Base-by-base conservation (phyloP, 108 stramenopile species). In the Schizochytrium sp. region DNA sequence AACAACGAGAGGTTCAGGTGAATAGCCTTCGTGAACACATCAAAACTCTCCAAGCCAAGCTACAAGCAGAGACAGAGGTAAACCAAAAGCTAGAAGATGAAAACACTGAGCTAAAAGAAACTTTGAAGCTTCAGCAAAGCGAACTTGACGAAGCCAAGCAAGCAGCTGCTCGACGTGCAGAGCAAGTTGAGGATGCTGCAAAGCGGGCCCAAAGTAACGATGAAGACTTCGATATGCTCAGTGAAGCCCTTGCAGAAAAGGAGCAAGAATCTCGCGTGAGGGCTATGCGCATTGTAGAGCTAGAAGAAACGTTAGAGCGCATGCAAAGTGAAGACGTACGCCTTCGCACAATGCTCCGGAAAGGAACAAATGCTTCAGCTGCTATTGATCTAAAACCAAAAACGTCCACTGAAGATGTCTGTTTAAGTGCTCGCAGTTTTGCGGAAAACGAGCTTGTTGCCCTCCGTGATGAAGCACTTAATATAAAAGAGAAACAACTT, bases 351-450 rank as follows among this genome's bases (percentile, higher is more conserved):
- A 83, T 83, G 1, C 12, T 69, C 0, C 64, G 64, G 5, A 69
- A 69, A 69, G 7, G 64, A 15, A 15, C 64, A 7, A 69, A 38
- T 10, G 3, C 47, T 28, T 28, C 28, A 28, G 28, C 28, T 28
- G 28, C 28, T 28, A 28, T 28, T 28, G 28, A 28, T 28, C 28
- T 28, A 28, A 28, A 28, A 28, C 28, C 28, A 28, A 17, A n/a
- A 60, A n/a, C 19, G 59, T 17, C 17, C 17, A 60, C 59, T 19
- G 76, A 83, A 42, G 76, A 83, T 55, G 76, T 83, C 15, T 83
- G 76, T 50, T 28, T 83, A 53, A 83, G 76, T 53, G 76, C 76
- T 13, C 76, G 76, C 76, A 55, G 50, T 10, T 83, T 83, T 83
- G 53, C 50, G 50, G 76, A 83, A 53, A 83, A 83, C 47, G 76